Evolutionary conservation across 139 green algal species (phyloP).

Genomic region (Volvox reticuliferus): DNA sequence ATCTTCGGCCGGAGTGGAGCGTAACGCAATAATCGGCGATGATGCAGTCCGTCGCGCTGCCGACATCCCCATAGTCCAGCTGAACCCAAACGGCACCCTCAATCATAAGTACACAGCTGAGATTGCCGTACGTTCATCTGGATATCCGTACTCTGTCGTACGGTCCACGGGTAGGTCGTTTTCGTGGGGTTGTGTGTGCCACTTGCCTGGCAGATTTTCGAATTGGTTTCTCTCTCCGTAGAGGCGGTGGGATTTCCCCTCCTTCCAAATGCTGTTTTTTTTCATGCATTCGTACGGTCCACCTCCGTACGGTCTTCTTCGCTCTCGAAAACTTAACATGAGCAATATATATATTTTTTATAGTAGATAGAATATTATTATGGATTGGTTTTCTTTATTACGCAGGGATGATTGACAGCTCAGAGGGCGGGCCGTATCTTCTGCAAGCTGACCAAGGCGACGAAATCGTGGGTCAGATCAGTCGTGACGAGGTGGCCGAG

Average conservation of each 20-base stretch:
- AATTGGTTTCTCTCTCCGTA: too few species aligned
- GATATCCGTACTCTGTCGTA: conserved; percentile 85
- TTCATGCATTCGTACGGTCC: too few species aligned
- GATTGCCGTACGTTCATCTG: conserved; percentile 69
- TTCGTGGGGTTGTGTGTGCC: too few species aligned
- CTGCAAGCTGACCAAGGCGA: conserved; percentile 85
- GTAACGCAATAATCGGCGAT: conserved; percentile 87
- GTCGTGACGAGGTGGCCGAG: conserved; percentile 78
- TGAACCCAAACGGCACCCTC: conserved; percentile 85
- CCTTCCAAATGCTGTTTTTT: too few species aligned
- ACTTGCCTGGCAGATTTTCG: too few species aligned
- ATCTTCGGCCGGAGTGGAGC: conserved; percentile 83
- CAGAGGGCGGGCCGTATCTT: conserved; percentile 59
- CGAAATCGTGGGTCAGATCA: conserved; percentile 66
- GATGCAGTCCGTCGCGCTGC: conserved; percentile 72
- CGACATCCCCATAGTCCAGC: conserved; percentile 91
- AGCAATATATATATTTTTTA: too few species aligned
- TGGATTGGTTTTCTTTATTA: too few species aligned
- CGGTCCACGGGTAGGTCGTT: conserved; percentile 71
- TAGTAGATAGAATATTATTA: too few species aligned
- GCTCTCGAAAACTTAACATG: too few species aligned
- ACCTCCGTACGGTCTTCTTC: too few species aligned
- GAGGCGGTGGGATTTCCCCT: too few species aligned
- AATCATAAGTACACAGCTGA: conserved; percentile 90
- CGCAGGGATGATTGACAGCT: conserved; percentile 59